A percentile compares a stretch with the other conserved stretches of the same genome.
Evolutionary conservation across 306 rosid genomes (phyloP).

Genomic region (Argentina anserina): DNA sequence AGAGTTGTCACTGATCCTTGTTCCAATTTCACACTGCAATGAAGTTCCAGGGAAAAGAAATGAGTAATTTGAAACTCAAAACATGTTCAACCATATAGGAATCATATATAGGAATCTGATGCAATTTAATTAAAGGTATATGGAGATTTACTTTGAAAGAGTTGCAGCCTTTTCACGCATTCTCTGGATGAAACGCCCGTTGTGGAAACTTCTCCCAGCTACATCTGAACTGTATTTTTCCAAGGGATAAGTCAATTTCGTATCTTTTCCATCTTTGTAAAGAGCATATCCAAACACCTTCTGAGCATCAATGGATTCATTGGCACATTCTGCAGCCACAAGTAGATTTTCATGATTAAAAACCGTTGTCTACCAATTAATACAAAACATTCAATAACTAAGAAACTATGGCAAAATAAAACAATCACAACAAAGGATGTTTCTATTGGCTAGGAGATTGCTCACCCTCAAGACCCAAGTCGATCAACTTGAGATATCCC

Average conservation of each 20-base stretch:
- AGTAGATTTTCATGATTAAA: constrained; percentile 7
- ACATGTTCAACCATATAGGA: neutral
- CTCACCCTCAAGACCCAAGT: constrained; percentile 52
- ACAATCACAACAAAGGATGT: neutral
- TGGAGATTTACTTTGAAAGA: constrained; percentile 12
- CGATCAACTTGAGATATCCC: constrained; percentile 37
- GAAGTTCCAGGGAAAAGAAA: neutral
- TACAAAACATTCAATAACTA: neutral
- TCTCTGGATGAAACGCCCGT: constrained; percentile 52
- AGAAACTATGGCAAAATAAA: neutral
- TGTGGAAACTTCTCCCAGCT: constrained; percentile 16
- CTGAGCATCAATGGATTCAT: constrained; percentile 24
- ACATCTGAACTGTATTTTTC: constrained; percentile 3
- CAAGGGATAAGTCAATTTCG: neutral
- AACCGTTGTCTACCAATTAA: neutral
- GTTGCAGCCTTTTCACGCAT: constrained; percentile 7
- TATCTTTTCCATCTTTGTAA: constrained; percentile 26
- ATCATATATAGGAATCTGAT: neutral
- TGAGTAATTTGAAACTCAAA: neutral
- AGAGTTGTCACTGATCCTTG: constrained; percentile 16
- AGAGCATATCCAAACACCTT: constrained; percentile 28
- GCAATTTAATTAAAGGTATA: neutral
- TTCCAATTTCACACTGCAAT: constrained; percentile 7
- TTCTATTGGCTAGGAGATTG: neutral
- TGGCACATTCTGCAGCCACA: constrained; percentile 25